phyloP scores from a whole-genome alignment of 257 asterid species.

The Verbena officinalis region DNA sequence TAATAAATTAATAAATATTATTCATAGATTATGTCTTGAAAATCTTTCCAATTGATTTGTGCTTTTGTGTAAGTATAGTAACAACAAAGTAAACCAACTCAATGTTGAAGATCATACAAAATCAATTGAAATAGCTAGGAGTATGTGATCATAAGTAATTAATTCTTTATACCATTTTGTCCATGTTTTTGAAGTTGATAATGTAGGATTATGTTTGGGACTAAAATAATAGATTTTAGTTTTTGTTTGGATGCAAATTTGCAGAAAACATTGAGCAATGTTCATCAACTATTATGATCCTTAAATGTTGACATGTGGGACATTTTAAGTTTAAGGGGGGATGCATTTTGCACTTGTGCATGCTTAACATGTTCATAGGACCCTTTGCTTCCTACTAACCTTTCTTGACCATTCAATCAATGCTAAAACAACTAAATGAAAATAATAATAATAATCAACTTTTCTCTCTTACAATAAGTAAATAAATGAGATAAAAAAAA shows the following conservation, averaged over 20 bases:
- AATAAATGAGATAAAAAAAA: too few relatives aligned
- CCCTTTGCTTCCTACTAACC: constrained; percentile 40
- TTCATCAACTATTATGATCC: constrained; percentile 35
- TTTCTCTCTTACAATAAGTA: too few relatives aligned
- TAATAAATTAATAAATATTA: too few relatives aligned
- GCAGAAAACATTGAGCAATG: constrained; percentile 28
- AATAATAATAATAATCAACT: too few relatives aligned
- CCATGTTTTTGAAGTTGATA: constrained; percentile 14
- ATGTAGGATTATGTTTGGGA: constrained; percentile 30
- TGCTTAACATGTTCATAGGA: constrained; percentile 19
- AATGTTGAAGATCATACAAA: constrained; percentile 5
- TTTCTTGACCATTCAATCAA: constrained; percentile 15
- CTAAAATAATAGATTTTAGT: constrained; percentile 4
- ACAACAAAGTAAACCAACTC: constrained; percentile 27
- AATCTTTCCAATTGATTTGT: constrained; percentile 20
- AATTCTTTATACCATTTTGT: constrained; percentile 13
- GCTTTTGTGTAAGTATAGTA: constrained; percentile 26
- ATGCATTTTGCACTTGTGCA: constrained; percentile 29
- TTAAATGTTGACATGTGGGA: constrained; percentile 42
- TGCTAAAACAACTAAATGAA: too few relatives aligned
- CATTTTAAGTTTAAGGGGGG: constrained; percentile 33
- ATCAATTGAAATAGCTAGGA: not conserved
- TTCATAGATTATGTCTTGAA: not conserved
- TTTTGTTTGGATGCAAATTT: constrained; percentile 28
- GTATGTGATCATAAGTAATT: not conserved